These are phyloP conservation scores for Paratinospora sagittata DNA, from an alignment of 164 flowering plant species.

Conservation along the genomic window DNA sequence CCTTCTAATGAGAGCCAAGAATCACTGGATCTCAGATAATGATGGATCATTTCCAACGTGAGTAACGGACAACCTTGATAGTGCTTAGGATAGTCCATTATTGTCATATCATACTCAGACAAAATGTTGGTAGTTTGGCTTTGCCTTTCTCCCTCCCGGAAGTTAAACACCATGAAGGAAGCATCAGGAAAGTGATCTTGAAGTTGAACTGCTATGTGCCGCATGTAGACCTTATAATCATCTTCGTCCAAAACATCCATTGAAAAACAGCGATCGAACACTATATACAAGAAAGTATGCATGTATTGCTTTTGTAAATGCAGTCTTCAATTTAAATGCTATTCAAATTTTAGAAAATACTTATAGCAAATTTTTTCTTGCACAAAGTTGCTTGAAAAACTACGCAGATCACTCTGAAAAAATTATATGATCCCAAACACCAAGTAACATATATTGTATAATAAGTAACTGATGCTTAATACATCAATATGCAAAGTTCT, in stretches of 20 bases:
- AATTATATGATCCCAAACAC: no score
- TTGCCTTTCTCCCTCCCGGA: slow-evolving; percentile 52
- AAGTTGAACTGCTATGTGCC: slow-evolving; percentile 55
- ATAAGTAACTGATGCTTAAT: no score
- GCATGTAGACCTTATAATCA: slow-evolving; percentile 61
- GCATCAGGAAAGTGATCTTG: slow-evolving; percentile 72
- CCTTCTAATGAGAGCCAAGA: slow-evolving; percentile 81
- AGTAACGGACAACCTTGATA: slow-evolving; percentile 86
- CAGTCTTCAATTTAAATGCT: neutral
- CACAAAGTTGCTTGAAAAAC: no score
- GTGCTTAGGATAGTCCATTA: slow-evolving; percentile 93
- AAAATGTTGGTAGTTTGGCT: slow-evolving; percentile 48
- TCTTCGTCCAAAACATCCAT: slow-evolving; percentile 57
- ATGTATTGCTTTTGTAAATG: neutral
- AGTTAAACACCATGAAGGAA: slow-evolving; percentile 77
- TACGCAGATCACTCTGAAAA: no score
- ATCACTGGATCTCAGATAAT: slow-evolving; percentile 79
- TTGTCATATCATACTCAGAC: slow-evolving; percentile 69
- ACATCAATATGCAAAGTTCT: no score
- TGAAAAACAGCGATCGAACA: slow-evolving; percentile 86
- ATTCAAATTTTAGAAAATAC: slow-evolving; percentile 3
- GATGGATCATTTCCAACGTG: slow-evolving; percentile 79
- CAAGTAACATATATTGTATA: no score
- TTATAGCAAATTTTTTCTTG: neutral
- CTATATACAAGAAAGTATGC: slow-evolving; percentile 30